Evolutionary conservation across 1,284 basidiomycete species (phyloP), one percentile per base, ranked within the genome.

Genomic region (Retiboletus fuscus): DNA sequence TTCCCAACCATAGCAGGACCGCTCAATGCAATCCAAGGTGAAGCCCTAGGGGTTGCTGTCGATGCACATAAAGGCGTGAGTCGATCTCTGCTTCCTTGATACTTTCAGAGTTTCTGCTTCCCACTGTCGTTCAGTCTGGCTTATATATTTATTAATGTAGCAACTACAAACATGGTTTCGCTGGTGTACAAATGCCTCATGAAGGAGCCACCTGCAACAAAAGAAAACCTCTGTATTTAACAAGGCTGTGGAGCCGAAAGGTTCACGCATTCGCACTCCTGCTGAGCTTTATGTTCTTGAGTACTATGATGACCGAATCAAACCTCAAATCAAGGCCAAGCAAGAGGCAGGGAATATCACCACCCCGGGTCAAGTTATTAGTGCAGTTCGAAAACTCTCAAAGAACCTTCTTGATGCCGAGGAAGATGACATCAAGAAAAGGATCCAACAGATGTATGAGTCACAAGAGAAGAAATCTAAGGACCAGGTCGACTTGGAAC

Each of bases 301-400:
- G 22, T 64, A 64, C 68, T 69, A 69, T 20, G 34, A 64, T 3
- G 57, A 69, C 3, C 57, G 26, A 13, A 69, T 69, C 57, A 69
- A 61, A 41, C 62, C 63, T 20, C 63, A n/a, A 5, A 8, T 69
- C 62, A 39, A 28, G 10, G 68, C 55, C 3, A 18, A 47, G 18
- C 30, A 64, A 43, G 62, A 58, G n/a, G 43, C 61, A 6, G 61
- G 62, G 1, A 68, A 22, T 3, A 24, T 68, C 20, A 5, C 15
- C 3, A 55, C 67, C 4, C 3, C 12, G 34, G 67, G 62, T 12
- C n/a, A 55, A 7, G 15, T 28, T 24, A 12, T 55, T 6, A 20
- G 10, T 6, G 13, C 28, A 5, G 28, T 13, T 16, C n/a, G 61
- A 7, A 58, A 69, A 18, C 15, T 41, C 16, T 49, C 63, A n/a